A percentile compares a stretch with the other conserved stretches of the same genome.
Conservation (phyloP, 176 grass and related monocot species). For the Pontederia paniculata region DNA sequence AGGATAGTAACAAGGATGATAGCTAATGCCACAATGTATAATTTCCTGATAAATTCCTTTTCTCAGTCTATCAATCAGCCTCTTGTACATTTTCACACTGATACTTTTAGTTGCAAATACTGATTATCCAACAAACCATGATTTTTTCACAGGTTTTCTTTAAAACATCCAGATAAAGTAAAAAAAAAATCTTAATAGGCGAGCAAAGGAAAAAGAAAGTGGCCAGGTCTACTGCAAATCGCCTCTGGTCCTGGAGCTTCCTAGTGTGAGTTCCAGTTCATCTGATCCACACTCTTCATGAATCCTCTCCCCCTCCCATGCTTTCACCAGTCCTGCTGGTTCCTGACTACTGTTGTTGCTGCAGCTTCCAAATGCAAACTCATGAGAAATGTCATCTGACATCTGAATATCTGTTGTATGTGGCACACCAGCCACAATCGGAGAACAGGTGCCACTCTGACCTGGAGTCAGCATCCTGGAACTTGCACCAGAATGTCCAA, state of each 20-base stretch:
- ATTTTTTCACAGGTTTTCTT: too few species aligned
- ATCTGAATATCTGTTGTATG: constrained; percentile 22
- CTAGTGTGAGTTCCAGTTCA: constrained; percentile 70
- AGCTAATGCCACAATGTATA: too few species aligned
- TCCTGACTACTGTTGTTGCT: constrained; percentile 20
- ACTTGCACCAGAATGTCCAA: constrained; percentile 31
- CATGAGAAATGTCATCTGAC: constrained; percentile 16
- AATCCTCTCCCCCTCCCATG: constrained; percentile 51
- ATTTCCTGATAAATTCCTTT: too few species aligned
- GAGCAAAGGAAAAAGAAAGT: too few species aligned
- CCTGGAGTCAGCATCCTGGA: constrained; percentile 28
- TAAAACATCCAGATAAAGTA: too few species aligned
- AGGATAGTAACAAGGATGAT: too few species aligned
- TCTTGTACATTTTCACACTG: too few species aligned
- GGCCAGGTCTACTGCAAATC: constrained; percentile 14
- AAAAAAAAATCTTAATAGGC: too few species aligned
- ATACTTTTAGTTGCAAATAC: too few species aligned
- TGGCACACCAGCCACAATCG: neutral
- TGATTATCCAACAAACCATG: too few species aligned
- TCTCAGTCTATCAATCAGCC: too few species aligned
- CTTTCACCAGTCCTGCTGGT: constrained; percentile 19
- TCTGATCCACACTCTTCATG: constrained; percentile 31
- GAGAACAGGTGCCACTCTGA: constrained; percentile 32
- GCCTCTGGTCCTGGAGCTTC: constrained; percentile 42
- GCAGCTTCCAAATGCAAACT: constrained; percentile 30